Evolutionary conservation across 305 asterid species (phyloP).

Genomic region (Solanum hybrid): DNA sequence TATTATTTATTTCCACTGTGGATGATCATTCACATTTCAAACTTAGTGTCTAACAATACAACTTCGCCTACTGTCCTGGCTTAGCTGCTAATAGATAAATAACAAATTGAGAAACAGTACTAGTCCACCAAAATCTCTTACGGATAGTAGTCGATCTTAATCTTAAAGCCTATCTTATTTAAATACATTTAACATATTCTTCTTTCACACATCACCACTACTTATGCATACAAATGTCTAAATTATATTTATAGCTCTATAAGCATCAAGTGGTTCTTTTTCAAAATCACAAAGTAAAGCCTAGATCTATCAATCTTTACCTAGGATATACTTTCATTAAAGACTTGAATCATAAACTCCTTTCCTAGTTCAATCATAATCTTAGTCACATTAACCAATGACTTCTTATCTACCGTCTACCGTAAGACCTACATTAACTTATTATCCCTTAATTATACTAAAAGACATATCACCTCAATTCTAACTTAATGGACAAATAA

Average conservation of each 20-base stretch:
- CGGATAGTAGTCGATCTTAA: not conserved
- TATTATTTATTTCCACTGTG: not conserved
- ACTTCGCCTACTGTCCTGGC: not conserved
- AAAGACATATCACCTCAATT: not conserved
- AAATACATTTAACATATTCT: too few species aligned
- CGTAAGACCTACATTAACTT: not conserved
- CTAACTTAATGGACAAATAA: not conserved
- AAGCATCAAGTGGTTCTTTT: not conserved
- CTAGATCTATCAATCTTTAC: not conserved
- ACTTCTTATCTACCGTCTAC: not conserved
- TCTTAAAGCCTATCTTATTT: not conserved
- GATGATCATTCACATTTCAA: not conserved
- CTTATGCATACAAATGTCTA: not conserved
- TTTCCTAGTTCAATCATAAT: not conserved
- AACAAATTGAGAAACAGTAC: not conserved
- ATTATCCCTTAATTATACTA: not conserved
- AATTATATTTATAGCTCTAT: not conserved
- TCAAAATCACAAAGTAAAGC: not conserved
- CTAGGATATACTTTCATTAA: not conserved
- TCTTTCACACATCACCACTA: not conserved
- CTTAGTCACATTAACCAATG: not conserved
- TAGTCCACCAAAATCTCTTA: not conserved
- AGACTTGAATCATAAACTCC: not conserved
- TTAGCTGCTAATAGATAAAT: not conserved
- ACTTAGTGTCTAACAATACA: not conserved